phyloP scores from a whole-genome alignment of 495 filamentous ascomycete species.

The Xylaria curta region DNA sequence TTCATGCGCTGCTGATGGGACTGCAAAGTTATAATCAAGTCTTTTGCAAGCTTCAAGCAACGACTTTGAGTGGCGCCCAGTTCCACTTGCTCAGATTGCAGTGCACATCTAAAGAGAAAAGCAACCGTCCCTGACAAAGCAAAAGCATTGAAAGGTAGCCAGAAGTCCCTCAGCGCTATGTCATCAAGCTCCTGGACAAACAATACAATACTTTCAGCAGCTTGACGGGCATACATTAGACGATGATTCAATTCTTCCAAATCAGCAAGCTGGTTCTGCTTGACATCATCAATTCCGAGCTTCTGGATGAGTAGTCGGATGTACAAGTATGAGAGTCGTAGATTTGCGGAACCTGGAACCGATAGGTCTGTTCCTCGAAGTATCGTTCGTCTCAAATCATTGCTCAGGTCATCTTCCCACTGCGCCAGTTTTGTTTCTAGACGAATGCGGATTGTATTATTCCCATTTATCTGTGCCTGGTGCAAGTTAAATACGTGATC shows the following conservation, averaged over 20 bases:
- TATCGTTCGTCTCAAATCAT: background rate
- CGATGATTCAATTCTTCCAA: background rate
- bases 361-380: background rate
- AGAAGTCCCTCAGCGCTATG: background rate
- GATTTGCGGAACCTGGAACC: background rate
- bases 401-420: background rate
- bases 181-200: slow-evolving; percentile 7
- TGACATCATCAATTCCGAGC: background rate
- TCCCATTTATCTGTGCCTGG: background rate
- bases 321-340: slow-evolving; percentile 4
- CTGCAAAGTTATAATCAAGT: background rate
- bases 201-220: slow-evolving; percentile 7
- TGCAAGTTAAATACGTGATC: background rate
- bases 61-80: background rate
- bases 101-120: slow-evolving; percentile 1
- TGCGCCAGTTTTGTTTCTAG: background rate
- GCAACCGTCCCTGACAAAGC: slow-evolving; percentile 10
- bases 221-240: background rate
- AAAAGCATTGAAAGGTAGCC: slow-evolving; percentile 2
- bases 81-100: background rate
- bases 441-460: background rate
- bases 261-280: background rate
- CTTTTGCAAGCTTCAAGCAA: background rate
- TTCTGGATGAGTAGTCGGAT: slow-evolving; percentile 5
- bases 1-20: background rate